These are phyloP conservation scores for Viola odorata DNA, from an alignment of 345 rosid species.

Conservation along the genomic window DNA sequence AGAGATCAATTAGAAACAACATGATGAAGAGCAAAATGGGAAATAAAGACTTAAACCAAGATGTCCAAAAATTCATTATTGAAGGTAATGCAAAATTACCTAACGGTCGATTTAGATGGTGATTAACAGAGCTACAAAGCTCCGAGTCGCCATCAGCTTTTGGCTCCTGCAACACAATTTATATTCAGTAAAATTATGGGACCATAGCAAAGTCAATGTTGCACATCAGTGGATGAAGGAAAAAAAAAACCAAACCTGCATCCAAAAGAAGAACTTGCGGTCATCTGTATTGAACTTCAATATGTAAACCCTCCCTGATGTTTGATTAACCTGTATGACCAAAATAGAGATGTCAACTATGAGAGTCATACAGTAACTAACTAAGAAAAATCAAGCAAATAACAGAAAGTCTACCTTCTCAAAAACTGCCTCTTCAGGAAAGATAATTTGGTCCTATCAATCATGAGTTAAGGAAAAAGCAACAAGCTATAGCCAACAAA, in stretches of 20 bases:
- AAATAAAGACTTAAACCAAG: background rate
- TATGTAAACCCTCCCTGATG: slow-evolving; percentile 83
- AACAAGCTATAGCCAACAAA: background rate
- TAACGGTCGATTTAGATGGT: slow-evolving; percentile 64
- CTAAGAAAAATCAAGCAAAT: background rate
- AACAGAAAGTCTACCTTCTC: slow-evolving; percentile 63
- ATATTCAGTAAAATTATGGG: slow-evolving; percentile 5
- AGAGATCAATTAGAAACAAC: background rate
- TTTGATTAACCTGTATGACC: slow-evolving; percentile 65
- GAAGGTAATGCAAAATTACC: slow-evolving; percentile 32
- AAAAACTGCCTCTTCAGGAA: slow-evolving; percentile 89
- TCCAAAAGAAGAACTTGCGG: slow-evolving; percentile 86
- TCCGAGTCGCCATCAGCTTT: slow-evolving; percentile 61
- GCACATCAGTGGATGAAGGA: background rate
- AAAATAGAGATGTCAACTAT: slow-evolving; percentile 9
- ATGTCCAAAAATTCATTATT: background rate
- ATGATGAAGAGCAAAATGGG: background rate
- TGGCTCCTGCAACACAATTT: slow-evolving; percentile 53
- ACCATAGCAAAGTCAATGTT: background rate
- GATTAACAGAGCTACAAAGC: slow-evolving; percentile 64
- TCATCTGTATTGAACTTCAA: slow-evolving; percentile 83
- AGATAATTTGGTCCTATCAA: slow-evolving; percentile 80
- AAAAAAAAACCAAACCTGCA: slow-evolving; percentile 54
- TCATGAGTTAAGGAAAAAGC: slow-evolving; percentile 46
- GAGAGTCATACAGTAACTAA: background rate